These are phyloP conservation scores for Tulasnella sp. DNA, from an alignment of 768 basidiomycete species.

Conservation along the genomic window DNA sequence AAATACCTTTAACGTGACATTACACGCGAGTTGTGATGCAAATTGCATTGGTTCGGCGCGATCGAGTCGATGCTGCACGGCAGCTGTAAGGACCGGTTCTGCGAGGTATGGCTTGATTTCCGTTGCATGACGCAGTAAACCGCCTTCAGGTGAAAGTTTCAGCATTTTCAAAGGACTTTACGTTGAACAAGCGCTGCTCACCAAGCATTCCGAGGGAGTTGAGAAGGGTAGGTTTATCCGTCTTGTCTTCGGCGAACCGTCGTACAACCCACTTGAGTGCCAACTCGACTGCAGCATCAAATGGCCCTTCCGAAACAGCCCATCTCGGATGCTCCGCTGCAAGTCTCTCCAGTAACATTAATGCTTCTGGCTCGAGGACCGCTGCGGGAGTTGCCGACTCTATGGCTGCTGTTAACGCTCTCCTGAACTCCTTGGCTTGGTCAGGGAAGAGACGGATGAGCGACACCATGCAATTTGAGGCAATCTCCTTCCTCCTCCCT, in stretches of 20 bases:
- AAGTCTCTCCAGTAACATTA: neutral
- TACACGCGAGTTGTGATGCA: slow-evolving; percentile 40
- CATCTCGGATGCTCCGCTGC: neutral
- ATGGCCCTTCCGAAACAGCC: neutral
- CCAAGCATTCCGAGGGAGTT: slow-evolving; percentile 21
- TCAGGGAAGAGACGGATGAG: slow-evolving; percentile 1
- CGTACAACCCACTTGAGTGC: slow-evolving; percentile 50
- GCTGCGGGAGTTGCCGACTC: neutral
- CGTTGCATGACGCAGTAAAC: slow-evolving; percentile 20
- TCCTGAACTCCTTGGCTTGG: neutral
- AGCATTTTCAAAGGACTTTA: neutral
- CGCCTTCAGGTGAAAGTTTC: slow-evolving; percentile 14
- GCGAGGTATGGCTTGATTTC: slow-evolving; percentile 49
- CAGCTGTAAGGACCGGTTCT: slow-evolving; percentile 61
- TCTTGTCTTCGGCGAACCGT: slow-evolving; percentile 35
- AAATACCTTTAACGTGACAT: slow-evolving; percentile 41
- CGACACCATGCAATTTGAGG: neutral
- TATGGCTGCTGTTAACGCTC: neutral
- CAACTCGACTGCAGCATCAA: slow-evolving; percentile 28
- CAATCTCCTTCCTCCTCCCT: neutral
- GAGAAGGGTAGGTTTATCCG: slow-evolving; percentile 16
- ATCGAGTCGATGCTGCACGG: slow-evolving; percentile 52
- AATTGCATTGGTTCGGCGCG: neutral
- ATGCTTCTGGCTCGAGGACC: neutral
- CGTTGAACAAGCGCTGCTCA: slow-evolving; percentile 10